phyloP scores from a whole-genome alignment of 345 rosid genomes.

The Euphorbia tirucalli region DNA sequence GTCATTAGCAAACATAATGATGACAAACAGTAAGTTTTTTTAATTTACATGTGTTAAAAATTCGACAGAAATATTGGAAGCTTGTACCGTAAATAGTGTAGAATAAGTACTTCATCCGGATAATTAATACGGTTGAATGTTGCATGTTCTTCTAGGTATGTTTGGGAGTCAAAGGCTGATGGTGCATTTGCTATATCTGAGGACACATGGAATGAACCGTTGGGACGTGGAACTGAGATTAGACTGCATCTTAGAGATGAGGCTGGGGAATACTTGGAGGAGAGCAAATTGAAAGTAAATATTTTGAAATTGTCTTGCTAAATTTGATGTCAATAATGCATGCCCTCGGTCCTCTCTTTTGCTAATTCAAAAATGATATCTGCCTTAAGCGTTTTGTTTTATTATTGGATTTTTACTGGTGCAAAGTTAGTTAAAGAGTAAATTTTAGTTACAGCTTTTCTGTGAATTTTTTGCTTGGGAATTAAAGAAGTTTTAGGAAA shows the following conservation, averaged over 20 bases:
- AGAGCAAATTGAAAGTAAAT: conserved; percentile 80
- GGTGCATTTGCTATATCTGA: conserved; percentile 97
- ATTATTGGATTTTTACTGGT: not conserved
- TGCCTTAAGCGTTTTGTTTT: not conserved
- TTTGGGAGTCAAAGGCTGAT: conserved; percentile 99
- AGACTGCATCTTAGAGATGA: conserved; percentile 92
- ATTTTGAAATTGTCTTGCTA: not conserved
- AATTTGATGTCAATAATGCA: not conserved
- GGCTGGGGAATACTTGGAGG: conserved; percentile 94
- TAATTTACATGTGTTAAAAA: not conserved
- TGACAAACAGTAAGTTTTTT: conserved; percentile 69
- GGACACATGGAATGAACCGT: conserved; percentile 95
- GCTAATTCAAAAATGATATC: not conserved
- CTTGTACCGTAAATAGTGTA: not conserved
- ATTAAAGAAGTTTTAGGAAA: not conserved
- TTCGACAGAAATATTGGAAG: not conserved
- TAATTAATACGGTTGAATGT: not conserved
- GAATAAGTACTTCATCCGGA: not conserved
- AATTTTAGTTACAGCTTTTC: not conserved
- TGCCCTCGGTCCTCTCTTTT: too few species aligned
- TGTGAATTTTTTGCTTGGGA: not conserved
- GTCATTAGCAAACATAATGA: conserved; percentile 95
- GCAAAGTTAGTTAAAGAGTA: not conserved
- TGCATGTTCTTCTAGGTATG: conserved; percentile 47
- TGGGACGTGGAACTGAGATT: conserved; percentile 98